phyloP scores from a whole-genome alignment of 352 stramenopile genomes.

The Phytopythium vexans region DNA sequence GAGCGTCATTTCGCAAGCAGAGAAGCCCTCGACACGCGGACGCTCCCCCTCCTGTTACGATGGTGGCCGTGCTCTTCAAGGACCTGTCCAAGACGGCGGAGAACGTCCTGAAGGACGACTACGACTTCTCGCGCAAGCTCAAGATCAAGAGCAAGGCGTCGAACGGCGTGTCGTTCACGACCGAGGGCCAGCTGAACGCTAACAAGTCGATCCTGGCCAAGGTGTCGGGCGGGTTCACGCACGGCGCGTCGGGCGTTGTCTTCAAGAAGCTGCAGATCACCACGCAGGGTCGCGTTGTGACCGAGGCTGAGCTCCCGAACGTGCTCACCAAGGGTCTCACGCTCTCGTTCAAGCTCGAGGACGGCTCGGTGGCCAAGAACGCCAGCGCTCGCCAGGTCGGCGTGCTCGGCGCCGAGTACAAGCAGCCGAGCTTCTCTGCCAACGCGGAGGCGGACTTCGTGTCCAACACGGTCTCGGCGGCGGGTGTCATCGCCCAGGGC shows the following conservation, averaged over 20 bases:
- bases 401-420: constrained; percentile 78
- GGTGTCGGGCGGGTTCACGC: constrained; percentile 74
- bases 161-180: constrained; percentile 76
- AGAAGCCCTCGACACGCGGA: constrained; percentile 9
- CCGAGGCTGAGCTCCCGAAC: constrained; percentile 76
- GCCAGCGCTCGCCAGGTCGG: constrained; percentile 63
- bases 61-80: constrained; percentile 75
- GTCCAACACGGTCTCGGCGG: constrained; percentile 60
- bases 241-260: constrained; percentile 55
- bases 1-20: constrained; percentile 46
- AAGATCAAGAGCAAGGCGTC: constrained; percentile 81
- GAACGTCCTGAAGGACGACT: constrained; percentile 73
- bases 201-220: constrained; percentile 87
- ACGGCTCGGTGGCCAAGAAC: constrained; percentile 77
- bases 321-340: constrained; percentile 73
- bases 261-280: constrained; percentile 89
- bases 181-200: constrained; percentile 62
- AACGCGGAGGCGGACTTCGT: constrained; percentile 79
- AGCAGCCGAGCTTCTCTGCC: constrained; percentile 66
- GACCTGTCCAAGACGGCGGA: constrained; percentile 77
- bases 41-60: constrained; percentile 7
- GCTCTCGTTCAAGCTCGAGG: constrained; percentile 82
- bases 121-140: constrained; percentile 76
- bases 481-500: constrained; percentile 51
- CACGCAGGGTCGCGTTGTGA: constrained; percentile 72